Percentiles rank a stretch among this genome's conserved stretches.
These are phyloP conservation scores for Actinidia chinensis DNA, from an alignment of 179 eudicot species.

Conservation along the genomic window DNA sequence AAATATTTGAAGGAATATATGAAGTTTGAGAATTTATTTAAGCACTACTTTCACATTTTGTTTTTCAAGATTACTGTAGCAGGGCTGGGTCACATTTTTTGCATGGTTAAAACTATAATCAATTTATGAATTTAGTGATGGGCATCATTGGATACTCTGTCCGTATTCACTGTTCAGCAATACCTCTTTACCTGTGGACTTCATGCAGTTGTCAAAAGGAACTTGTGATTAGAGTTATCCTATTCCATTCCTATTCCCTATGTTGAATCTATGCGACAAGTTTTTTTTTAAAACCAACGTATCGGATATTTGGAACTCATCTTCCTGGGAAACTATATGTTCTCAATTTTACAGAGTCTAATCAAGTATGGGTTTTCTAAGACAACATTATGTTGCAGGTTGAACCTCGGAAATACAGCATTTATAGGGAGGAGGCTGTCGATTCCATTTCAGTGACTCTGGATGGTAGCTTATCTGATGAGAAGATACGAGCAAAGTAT, in stretches of 20 bases:
- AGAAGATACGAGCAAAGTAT: slow-evolving; percentile 34
- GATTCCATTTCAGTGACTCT: slow-evolving; percentile 43
- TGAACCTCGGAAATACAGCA: slow-evolving; percentile 29
- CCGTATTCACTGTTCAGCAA: background rate
- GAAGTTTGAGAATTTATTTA: too few relatives aligned
- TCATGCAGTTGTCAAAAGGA: background rate
- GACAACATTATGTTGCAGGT: slow-evolving; percentile 30
- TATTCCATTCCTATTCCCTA: too few relatives aligned
- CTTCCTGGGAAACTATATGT: slow-evolving; percentile 5
- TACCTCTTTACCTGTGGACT: background rate
- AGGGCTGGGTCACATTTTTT: background rate
- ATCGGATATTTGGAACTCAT: background rate
- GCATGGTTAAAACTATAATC: background rate
- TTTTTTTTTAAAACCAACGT: too few relatives aligned
- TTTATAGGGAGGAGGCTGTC: slow-evolving; percentile 46
- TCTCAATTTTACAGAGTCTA: background rate
- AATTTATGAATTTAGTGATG: background rate
- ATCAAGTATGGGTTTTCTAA: slow-evolving; percentile 4
- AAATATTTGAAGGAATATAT: background rate
- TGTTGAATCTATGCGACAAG: too few relatives aligned
- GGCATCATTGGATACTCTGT: background rate
- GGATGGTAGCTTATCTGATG: slow-evolving; percentile 33
- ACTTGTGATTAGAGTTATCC: background rate
- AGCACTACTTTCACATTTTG: too few relatives aligned
- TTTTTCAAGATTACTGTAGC: background rate